Conservation (phyloP, 2,329 filamentous ascomycete species). For the Metarhizium album region DNA sequence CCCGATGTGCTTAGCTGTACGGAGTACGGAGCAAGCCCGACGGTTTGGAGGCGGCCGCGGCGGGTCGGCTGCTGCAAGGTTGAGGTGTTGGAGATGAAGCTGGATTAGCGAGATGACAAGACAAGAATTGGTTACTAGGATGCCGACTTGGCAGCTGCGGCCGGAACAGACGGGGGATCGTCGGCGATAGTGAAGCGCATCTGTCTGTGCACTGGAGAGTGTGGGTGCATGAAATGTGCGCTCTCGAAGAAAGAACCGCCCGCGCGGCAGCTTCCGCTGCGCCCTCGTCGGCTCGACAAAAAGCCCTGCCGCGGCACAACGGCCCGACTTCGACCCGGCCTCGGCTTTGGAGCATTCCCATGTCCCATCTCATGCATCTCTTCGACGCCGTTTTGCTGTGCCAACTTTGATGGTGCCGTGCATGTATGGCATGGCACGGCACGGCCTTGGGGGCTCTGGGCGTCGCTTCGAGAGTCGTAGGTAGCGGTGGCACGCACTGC, state of each 20-base stretch:
- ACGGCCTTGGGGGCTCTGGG: constrained; percentile 7
- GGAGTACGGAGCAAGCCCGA: too few species aligned
- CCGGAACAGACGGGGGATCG: too few species aligned
- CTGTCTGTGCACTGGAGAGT: too few species aligned
- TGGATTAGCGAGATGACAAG: neutral
- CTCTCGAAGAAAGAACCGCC: neutral
- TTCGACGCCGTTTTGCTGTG: neutral
- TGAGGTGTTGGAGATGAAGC: neutral
- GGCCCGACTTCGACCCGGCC: neutral
- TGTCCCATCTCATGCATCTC: neutral
- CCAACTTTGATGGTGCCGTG: neutral
- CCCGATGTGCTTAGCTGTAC: too few species aligned
- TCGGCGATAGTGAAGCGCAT: too few species aligned
- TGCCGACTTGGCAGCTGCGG: too few species aligned
- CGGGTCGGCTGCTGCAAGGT: too few species aligned
- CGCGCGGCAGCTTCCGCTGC: neutral
- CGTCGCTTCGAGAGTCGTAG: constrained; percentile 23
- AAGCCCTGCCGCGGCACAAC: neutral
- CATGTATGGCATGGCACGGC: too few species aligned
- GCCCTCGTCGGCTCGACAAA: neutral
- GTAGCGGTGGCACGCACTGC: too few species aligned
- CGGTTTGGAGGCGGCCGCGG: too few species aligned
- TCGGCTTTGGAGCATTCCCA: neutral
- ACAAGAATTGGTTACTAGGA: too few species aligned
- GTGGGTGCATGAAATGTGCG: neutral